phyloP scores from a whole-genome alignment of 2,329 filamentous ascomycete genomes.

The Cryoendolithus antarcticus region DNA sequence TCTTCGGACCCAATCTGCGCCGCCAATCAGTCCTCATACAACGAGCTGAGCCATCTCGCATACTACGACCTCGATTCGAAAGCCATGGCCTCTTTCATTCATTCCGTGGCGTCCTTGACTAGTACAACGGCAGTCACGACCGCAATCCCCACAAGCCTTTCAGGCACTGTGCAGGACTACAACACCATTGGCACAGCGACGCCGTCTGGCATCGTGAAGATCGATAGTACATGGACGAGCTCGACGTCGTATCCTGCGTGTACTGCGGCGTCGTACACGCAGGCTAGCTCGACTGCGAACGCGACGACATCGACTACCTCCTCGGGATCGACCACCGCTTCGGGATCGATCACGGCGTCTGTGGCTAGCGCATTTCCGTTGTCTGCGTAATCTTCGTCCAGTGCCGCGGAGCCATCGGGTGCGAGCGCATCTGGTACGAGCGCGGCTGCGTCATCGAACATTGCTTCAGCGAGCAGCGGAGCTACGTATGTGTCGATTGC shows the following conservation, averaged over 20 bases:
- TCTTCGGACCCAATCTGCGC: conserved; percentile 30
- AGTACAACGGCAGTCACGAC: conserved; percentile 5
- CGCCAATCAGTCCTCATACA: conserved; percentile 15
- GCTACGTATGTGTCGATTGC: no score
- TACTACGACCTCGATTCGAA: conserved; percentile 25
- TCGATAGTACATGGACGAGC: conserved; percentile 7
- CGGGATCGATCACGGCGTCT: no score
- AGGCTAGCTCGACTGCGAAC: no score
- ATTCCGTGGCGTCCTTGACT: conserved; percentile 8
- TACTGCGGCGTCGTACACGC: conserved; percentile 6
- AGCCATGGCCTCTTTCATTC: conserved; percentile 18
- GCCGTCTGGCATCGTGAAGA: conserved; percentile 6
- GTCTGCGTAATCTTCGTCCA: no score
- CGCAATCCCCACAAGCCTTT: conserved; percentile 4
- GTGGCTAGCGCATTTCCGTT: no score
- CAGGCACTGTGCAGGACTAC: conserved; percentile 8
- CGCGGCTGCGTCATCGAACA: no score
- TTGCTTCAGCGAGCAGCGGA: no score
- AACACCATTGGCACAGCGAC: conserved; percentile 8
- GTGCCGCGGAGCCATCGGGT: no score
- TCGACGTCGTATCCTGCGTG: conserved; percentile 3
- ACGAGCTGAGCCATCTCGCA: conserved; percentile 22
- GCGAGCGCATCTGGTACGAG: no score
- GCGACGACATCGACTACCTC: no score
- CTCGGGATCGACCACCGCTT: no score